A percentile compares a stretch with the other conserved stretches of the same genome.
Conservation (phyloP, 2,329 filamentous ascomycete species). For the Phoma herbarum region DNA sequence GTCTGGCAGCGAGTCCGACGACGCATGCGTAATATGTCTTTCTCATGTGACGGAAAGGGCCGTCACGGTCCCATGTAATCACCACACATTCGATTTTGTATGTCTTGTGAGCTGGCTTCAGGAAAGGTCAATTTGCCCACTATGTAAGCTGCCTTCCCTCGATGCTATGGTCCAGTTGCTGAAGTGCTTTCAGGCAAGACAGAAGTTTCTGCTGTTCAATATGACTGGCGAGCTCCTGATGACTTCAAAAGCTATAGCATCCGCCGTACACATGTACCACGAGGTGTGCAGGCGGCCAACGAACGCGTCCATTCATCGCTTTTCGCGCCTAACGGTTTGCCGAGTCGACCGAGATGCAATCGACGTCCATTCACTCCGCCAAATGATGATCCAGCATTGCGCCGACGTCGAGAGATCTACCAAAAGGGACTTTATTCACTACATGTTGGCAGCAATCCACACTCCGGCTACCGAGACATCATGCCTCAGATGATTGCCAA, state of each 20-base stretch:
- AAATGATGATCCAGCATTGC: slow-evolving; percentile 57
- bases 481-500: slow-evolving; percentile 71
- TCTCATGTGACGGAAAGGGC: slow-evolving; percentile 76
- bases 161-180: not conserved
- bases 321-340: slow-evolving; percentile 29
- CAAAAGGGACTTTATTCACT: slow-evolving; percentile 75
- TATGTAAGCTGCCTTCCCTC: slow-evolving; percentile 70
- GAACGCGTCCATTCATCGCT: slow-evolving; percentile 13
- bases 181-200: slow-evolving; percentile 56
- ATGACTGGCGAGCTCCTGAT: slow-evolving; percentile 65
- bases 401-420: slow-evolving; percentile 77
- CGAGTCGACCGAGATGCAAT: slow-evolving; percentile 25
- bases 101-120: slow-evolving; percentile 86
- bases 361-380: slow-evolving; percentile 37
- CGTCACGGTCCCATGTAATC: slow-evolving; percentile 77
- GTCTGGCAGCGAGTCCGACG: slow-evolving; percentile 30
- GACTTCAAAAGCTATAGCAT: slow-evolving; percentile 68
- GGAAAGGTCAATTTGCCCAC: slow-evolving; percentile 74
- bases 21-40: slow-evolving; percentile 84
- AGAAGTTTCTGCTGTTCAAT: slow-evolving; percentile 67
- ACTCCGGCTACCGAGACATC: slow-evolving; percentile 79
- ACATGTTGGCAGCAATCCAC: slow-evolving; percentile 81
- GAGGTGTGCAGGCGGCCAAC: slow-evolving; percentile 1
- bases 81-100: slow-evolving; percentile 83
- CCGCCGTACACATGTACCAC: slow-evolving; percentile 40